Conservation (phyloP, 1,284 basidiomycete species). For the Papiliotrema laurentii region DNA sequence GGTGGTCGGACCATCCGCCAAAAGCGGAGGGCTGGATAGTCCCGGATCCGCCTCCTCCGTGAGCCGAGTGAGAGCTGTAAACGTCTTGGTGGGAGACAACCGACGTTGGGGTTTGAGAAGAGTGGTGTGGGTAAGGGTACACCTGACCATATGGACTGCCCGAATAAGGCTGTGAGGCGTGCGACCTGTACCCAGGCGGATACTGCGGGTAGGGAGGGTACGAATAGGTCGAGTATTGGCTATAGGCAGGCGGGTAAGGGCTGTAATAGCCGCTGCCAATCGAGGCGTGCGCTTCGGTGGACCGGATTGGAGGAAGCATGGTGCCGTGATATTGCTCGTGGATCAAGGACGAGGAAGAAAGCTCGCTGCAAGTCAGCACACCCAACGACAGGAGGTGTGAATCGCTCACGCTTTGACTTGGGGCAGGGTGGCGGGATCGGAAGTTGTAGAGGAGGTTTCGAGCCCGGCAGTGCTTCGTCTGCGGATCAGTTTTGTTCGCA, state of each 20-base stretch:
- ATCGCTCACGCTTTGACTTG: background rate
- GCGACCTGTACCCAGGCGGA: background rate
- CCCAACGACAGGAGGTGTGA: background rate
- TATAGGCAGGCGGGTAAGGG: background rate
- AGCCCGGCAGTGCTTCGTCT: background rate
- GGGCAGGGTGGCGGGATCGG: background rate
- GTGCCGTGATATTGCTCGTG: background rate
- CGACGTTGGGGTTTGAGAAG: background rate
- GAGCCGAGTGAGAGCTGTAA: too few species aligned
- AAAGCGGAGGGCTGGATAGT: slow-evolving; percentile 6
- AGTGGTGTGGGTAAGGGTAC: background rate
- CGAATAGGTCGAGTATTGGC: background rate
- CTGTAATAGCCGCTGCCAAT: background rate
- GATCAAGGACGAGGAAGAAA: background rate
- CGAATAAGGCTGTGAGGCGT: background rate
- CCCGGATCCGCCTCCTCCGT: too few species aligned
- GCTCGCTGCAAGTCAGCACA: background rate
- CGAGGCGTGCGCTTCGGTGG: background rate
- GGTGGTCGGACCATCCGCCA: background rate
- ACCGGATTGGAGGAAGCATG: slow-evolving; percentile 1
- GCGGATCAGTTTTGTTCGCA: background rate
- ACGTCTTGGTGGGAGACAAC: too few species aligned
- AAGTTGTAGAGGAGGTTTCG: background rate
- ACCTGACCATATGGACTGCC: background rate
- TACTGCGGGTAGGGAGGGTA: background rate